phyloP scores from a whole-genome alignment of 2,329 filamentous ascomycete genomes.

The Hypoxylon sp. region DNA sequence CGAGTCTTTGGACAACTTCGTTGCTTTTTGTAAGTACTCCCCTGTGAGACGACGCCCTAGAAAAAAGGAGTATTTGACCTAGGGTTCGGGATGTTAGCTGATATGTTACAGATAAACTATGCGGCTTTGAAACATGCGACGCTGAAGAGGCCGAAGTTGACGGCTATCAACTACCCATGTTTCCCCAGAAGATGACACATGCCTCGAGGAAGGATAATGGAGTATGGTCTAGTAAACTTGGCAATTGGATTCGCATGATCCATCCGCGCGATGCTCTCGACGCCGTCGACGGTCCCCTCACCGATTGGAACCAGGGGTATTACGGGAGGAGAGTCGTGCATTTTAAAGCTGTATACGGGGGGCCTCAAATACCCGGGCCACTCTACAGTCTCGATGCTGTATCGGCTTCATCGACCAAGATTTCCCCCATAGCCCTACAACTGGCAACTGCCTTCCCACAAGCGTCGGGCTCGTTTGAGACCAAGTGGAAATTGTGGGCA shows the following conservation, averaged over 20 bases:
- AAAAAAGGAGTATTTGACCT: neutral
- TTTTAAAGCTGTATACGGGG: neutral
- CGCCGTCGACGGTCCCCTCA: too few species aligned
- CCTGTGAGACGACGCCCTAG: neutral
- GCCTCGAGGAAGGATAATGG: neutral
- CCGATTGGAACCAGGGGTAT: neutral
- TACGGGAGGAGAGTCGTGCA: neutral
- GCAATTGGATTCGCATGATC: neutral
- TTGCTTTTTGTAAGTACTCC: neutral
- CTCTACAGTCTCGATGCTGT: slow-evolving; percentile 1
- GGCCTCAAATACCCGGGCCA: neutral
- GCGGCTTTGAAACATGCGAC: neutral
- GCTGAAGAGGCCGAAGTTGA: neutral
- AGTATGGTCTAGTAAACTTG: neutral
- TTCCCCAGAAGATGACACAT: neutral
- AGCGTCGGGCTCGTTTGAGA: neutral
- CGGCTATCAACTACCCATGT: neutral
- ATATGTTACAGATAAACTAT: neutral
- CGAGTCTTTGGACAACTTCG: neutral
- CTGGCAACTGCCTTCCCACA: neutral
- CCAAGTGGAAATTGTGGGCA: neutral
- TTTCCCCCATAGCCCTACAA: neutral
- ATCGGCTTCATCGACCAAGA: neutral
- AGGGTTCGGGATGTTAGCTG: neutral
- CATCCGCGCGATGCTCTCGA: neutral